Evolutionary conservation across 352 stramenopile genomes (phyloP), one percentile per base, ranked within the genome.

Genomic region (Globisporangium nodosum): DNA sequence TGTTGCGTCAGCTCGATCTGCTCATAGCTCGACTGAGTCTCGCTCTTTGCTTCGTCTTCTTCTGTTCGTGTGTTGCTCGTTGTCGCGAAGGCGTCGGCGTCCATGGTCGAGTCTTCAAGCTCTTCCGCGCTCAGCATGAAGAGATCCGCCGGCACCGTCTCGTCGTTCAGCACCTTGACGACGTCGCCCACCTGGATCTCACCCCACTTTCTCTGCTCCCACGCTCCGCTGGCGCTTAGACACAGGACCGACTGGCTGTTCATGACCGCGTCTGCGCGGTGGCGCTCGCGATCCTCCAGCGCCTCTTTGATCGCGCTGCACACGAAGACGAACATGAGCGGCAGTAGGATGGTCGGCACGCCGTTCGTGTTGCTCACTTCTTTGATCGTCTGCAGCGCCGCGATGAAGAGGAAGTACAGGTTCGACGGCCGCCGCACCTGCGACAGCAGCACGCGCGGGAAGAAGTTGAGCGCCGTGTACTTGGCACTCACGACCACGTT

Each of bases 391-490:
- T 96, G 87, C 27, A 96, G 67, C 58, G 87, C 64, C 7, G 85
- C 78, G 56, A 96, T 91, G 48, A 94, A 87, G 49, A 96, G 63
- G 50, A 96, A 96, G 54, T 95, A 96, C 9, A 90, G 46, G 56
- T 94, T 94, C 31, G 81, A 89, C 48, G 83, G 79, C n/a, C 76
- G 73, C 65, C 88, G 61, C 39, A 92, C 15, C 37, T 92, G 81
- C 33, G 81, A 81, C n/a, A 88, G 58, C 24, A 96, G 63, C 54
- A 92, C 81, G 43, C 80, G 75, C 48, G 80, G 80, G 9, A 64
- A 60, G 56, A 96, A 96, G 64, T 89, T 93, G 73, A 70, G 88
- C 13, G 72, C 37, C 33, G 61, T 94, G 64, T 96, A 96, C 69
- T 94, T 93, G 58, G 86, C 80, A 31, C 75, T 94, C 37, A 88